phyloP scores from a whole-genome alignment of 129 eudicot species.

The Oenanthe sinensis region DNA sequence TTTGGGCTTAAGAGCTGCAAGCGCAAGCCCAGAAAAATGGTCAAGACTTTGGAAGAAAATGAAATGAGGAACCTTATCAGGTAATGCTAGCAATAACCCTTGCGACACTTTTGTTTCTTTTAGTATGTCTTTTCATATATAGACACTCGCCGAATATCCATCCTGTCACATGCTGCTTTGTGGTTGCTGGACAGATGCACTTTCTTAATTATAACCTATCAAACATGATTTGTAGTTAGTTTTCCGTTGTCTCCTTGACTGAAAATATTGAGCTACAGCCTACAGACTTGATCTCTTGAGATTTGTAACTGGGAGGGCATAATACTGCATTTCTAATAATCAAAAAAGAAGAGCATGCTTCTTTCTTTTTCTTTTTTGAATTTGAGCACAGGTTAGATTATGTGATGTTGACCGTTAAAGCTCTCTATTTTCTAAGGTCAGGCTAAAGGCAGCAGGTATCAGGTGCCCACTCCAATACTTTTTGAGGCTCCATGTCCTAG shows the following conservation, averaged over 20 bases:
- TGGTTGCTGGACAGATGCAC: background rate
- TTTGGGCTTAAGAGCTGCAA: background rate
- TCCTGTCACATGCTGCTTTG: background rate
- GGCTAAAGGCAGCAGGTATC: conserved; percentile 9
- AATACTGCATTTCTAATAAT: background rate
- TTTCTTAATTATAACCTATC: background rate
- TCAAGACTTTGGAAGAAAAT: background rate
- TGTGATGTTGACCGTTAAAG: background rate
- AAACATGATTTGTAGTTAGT: background rate
- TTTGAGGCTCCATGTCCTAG: conserved; percentile 1
- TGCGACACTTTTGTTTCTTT: background rate
- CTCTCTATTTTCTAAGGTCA: background rate
- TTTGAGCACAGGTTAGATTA: background rate
- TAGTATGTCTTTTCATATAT: no score
- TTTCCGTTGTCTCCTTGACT: background rate
- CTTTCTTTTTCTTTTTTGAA: no score
- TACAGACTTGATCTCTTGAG: background rate
- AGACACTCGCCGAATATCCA: background rate
- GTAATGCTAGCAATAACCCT: background rate
- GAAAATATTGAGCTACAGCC: background rate
- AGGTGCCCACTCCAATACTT: background rate
- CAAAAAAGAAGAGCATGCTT: no score
- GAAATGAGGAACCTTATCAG: conserved; percentile 8
- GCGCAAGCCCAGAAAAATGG: conserved; percentile 3
- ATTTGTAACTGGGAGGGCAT: background rate